Conservation (phyloP, 805 yeast genomes). For the Scheffersomyces ergatensis region DNA sequence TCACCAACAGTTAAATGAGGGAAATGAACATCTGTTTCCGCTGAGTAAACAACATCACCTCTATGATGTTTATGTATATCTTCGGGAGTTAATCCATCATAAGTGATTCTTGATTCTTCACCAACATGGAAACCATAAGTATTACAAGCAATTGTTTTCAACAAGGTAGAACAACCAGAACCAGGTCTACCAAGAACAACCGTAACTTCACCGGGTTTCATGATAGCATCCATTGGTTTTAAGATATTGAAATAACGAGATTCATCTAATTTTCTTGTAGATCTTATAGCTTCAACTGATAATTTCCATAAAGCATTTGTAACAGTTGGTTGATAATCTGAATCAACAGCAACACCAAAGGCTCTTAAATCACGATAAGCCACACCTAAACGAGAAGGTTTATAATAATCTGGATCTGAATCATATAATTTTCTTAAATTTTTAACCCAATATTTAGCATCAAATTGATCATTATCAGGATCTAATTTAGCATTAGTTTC, state of each 20-base stretch:
- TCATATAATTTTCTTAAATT: slow-evolving; percentile 54
- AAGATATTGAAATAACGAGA: slow-evolving; percentile 28
- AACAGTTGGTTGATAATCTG: slow-evolving; percentile 64
- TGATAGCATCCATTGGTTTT: slow-evolving; percentile 33
- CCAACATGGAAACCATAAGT: slow-evolving; percentile 38
- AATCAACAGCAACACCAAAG: slow-evolving; percentile 63
- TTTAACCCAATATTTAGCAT: slow-evolving; percentile 65
- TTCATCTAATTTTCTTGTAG: slow-evolving; percentile 17
- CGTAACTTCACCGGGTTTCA: slow-evolving; percentile 38
- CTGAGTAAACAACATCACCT: slow-evolving; percentile 42
- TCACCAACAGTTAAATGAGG: slow-evolving; percentile 56
- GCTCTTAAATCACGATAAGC: slow-evolving; percentile 60
- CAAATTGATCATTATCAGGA: slow-evolving; percentile 58
- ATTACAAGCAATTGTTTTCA: slow-evolving; percentile 36
- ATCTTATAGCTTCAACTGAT: slow-evolving; percentile 13
- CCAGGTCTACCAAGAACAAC: slow-evolving; percentile 44
- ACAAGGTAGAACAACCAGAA: slow-evolving; percentile 39
- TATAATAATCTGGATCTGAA: slow-evolving; percentile 60
- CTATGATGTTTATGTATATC: slow-evolving; percentile 29
- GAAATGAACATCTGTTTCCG: slow-evolving; percentile 57
- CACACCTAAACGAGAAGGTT: slow-evolving; percentile 58
- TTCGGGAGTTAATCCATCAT: slow-evolving; percentile 30
- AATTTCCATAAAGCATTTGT: slow-evolving; percentile 37
- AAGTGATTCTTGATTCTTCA: slow-evolving; percentile 26
- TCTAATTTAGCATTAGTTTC: slow-evolving; percentile 44